Base-by-base conservation (phyloP, 2,329 filamentous ascomycete genomes). In the Lanzia echinophila region DNA sequence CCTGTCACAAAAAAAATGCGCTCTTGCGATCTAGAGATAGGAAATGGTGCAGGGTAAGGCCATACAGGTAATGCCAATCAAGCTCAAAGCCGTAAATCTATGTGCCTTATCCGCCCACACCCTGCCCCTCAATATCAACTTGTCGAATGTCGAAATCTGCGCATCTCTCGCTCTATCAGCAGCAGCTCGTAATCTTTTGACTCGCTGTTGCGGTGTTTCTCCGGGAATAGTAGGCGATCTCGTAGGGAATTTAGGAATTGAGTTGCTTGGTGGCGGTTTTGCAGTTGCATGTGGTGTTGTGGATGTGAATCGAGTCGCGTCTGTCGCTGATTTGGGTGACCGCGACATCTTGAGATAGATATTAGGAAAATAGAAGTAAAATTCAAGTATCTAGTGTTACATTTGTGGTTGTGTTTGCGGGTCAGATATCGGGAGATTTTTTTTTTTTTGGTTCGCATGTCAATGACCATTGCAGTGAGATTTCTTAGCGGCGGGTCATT, bases 291-390 rank as follows among this genome's bases (percentile, higher is more conserved):
- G 87, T 34, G 83, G 83, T 57, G 78, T 82, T 17, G 82, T 86
- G 24, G 83, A 74, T 15, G 84, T 88, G 71, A 88, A 94, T 67
- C 87, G 84, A 65, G 88, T 94, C 62, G 88, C 88, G 69, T 91
- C 88, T 64, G 81, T 82, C 68, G 87, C 84, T 72, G 82, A 88
- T 64, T 81, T 82, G 68, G 87, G 84, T 72, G 82, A 88, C 68
- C 86, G 84, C 57, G 86, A 78, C 60, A 73, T 74, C 24, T 52
- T 59, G 55, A 36, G 32, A 36, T 39, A 32, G 12, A 24, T 22
- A 47, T 39, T 13, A 20, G 17, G 24, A 31, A 38, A 36, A 36
- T 36, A 22, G 38, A 31, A 17, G 3, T 19, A 13, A 45, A 31
- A 31, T 36, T 36, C 42, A 31, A 49, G 19, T 31, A 31, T 42